Conservation (phyloP, 2,329 filamentous ascomycete species). For the Phaeoacremonium minimum region DNA sequence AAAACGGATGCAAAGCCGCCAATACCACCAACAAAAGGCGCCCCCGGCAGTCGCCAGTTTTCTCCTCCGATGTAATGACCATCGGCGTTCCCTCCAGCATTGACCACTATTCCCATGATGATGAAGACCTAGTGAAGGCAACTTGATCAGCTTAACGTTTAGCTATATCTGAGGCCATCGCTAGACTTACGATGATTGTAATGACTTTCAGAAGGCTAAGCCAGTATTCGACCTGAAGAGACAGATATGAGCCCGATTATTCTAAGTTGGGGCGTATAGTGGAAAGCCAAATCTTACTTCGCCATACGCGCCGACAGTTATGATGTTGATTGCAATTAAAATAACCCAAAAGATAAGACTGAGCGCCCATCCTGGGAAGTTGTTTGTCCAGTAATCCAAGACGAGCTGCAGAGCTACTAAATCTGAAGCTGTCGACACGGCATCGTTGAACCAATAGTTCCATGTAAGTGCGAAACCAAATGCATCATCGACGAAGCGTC, state of each 20-base stretch:
- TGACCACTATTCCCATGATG: constrained; percentile 56
- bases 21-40: constrained; percentile 61
- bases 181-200: constrained; percentile 38
- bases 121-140: constrained; percentile 54
- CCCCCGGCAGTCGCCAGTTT: constrained; percentile 54
- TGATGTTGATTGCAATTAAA: constrained; percentile 46
- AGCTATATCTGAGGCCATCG: no score
- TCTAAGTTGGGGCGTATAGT: no score
- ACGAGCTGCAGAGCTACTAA: constrained; percentile 55
- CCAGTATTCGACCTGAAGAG: constrained; percentile 49
- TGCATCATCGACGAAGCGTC: constrained; percentile 47
- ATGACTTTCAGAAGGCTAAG: constrained; percentile 50
- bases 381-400: constrained; percentile 57
- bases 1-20: constrained; percentile 63
- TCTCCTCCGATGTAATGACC: constrained; percentile 53
- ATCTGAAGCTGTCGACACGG: constrained; percentile 55
- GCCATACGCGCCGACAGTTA: constrained; percentile 49
- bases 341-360: constrained; percentile 58
- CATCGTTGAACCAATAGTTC: constrained; percentile 66
- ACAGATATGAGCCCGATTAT: no score
- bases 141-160: no score
- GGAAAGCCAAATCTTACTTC: no score
- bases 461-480: constrained; percentile 51
- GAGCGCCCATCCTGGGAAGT: constrained; percentile 59
- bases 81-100: constrained; percentile 49